A percentile compares a stretch with the other conserved stretches of the same genome.
These are phyloP conservation scores for Monosporozyma unispora DNA, from an alignment of 805 yeast species.

Conservation along the genomic window DNA sequence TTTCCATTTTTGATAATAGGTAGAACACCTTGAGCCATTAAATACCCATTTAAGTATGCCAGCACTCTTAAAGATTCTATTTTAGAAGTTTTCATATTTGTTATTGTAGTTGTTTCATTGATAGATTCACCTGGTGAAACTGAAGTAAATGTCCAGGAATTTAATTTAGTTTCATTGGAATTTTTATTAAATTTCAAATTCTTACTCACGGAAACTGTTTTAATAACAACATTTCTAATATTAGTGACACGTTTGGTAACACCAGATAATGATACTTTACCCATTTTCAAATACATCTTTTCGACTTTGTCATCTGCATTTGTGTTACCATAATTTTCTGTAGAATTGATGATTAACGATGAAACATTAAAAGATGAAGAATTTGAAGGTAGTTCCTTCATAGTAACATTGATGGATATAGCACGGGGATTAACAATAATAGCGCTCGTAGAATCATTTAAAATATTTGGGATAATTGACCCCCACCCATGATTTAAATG, in stretches of 20 bases:
- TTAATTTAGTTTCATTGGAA: conserved; percentile 45
- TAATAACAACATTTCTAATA: conserved; percentile 19
- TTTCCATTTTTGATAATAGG: conserved; percentile 39
- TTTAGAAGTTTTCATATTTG: conserved; percentile 41
- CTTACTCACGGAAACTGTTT: conserved; percentile 34
- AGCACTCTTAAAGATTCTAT: conserved; percentile 48
- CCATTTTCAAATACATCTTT: conserved; percentile 49
- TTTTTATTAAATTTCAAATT: conserved; percentile 54
- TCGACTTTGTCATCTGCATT: conserved; percentile 45
- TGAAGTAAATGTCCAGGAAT: conserved; percentile 63
- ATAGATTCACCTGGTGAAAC: conserved; percentile 62
- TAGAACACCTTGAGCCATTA: conserved; percentile 51
- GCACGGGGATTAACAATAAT: conserved; percentile 78
- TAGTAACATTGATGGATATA: conserved; percentile 55
- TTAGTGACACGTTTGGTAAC: conserved; percentile 11
- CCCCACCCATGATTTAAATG: conserved; percentile 70
- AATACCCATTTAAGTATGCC: conserved; percentile 54
- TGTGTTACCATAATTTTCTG: conserved; percentile 44
- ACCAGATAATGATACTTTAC: conserved; percentile 31
- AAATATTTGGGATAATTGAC: conserved; percentile 67
- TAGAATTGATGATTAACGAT: conserved; percentile 18
- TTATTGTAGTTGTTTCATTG: conserved; percentile 60
- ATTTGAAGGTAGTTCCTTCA: conserved; percentile 48
- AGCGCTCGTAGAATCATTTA: conserved; percentile 65
- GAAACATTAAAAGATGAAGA: conserved; percentile 17